Evolutionary conservation across 768 basidiomycete species (phyloP).

Genomic region (Daedaleopsis sinensis): DNA sequence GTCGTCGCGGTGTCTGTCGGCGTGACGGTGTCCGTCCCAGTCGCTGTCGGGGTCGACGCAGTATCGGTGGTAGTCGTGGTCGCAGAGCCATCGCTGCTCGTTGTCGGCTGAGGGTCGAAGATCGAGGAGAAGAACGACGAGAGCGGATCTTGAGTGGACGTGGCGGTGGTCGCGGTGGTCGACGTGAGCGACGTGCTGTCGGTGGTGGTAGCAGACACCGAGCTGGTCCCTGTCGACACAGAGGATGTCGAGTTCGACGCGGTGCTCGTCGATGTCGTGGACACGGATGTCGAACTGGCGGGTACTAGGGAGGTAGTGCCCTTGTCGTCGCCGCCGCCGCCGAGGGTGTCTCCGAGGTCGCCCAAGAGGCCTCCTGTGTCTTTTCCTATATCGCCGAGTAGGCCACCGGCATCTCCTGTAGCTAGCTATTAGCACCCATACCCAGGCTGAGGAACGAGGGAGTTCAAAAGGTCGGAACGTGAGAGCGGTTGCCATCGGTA

Average conservation of each 20-base stretch:
- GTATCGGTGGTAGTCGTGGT: not conserved
- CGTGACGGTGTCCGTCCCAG: too few species aligned
- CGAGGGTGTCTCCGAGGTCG: not conserved
- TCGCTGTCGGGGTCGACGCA: too few species aligned
- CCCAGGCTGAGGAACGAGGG: not conserved
- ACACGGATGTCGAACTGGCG: constrained; percentile 16
- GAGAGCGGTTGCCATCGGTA: not conserved
- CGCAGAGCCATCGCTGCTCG: constrained; percentile 16
- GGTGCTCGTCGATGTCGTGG: not conserved
- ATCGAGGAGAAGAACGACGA: constrained; percentile 32
- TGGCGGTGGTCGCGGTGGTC: not conserved
- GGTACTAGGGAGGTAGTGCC: constrained; percentile 13
- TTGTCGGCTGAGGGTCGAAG: constrained; percentile 22
- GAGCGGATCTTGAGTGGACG: constrained; percentile 3
- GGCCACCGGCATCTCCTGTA: not conserved
- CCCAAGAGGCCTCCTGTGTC: not conserved
- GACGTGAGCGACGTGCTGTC: not conserved
- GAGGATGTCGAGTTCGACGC: not conserved
- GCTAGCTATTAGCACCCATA: not conserved
- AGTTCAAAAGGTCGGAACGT: not conserved
- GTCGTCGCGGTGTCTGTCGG: constrained; percentile 4
- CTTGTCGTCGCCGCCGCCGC: not conserved
- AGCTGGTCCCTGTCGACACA: not conserved
- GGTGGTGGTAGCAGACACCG: constrained; percentile 1
- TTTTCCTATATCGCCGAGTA: not conserved